A percentile compares a stretch with the other conserved stretches of the same genome.
Evolutionary conservation across 2,329 filamentous ascomycete genomes (phyloP).

Genomic region (Ceratocystis cubensis): DNA sequence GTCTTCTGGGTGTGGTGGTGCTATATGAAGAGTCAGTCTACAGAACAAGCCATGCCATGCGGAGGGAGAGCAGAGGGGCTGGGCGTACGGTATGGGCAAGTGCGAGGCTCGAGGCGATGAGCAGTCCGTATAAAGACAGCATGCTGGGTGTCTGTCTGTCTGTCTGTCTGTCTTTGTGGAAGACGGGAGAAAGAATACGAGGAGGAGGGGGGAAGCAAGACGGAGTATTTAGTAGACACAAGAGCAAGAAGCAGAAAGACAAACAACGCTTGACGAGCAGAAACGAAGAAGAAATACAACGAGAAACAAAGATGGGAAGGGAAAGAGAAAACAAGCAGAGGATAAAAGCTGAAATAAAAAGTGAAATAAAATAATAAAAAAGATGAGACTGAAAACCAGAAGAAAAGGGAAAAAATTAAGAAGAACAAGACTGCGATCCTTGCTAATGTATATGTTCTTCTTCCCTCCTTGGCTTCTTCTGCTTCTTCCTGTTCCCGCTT

Average conservation of each 20-base stretch:
- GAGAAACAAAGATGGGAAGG: background rate
- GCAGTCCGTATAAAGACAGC: background rate
- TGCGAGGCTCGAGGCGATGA: constrained; percentile 8
- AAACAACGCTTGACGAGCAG: constrained; percentile 8
- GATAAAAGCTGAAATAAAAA: constrained; percentile 3
- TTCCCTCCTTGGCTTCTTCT: background rate
- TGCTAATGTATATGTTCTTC: background rate
- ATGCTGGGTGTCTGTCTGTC: background rate
- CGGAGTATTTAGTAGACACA: background rate
- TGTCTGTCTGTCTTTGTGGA: background rate
- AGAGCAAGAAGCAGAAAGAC: constrained; percentile 6
- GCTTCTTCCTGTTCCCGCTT: background rate
- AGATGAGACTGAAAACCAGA: background rate
- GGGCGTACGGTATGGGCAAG: constrained; percentile 11
- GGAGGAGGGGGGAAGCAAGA: background rate
- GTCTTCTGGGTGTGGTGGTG: background rate
- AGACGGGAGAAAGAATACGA: background rate
- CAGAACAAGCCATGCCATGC: background rate
- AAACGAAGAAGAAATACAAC: background rate
- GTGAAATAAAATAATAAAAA: background rate
- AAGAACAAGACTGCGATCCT: constrained; percentile 11
- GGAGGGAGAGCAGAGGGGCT: background rate
- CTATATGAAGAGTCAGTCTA: background rate
- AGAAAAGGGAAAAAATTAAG: background rate
- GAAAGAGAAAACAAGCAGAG: background rate